Base-by-base conservation (phyloP, 2,329 filamentous ascomycete genomes). In the Rhynchosporium secalis region DNA sequence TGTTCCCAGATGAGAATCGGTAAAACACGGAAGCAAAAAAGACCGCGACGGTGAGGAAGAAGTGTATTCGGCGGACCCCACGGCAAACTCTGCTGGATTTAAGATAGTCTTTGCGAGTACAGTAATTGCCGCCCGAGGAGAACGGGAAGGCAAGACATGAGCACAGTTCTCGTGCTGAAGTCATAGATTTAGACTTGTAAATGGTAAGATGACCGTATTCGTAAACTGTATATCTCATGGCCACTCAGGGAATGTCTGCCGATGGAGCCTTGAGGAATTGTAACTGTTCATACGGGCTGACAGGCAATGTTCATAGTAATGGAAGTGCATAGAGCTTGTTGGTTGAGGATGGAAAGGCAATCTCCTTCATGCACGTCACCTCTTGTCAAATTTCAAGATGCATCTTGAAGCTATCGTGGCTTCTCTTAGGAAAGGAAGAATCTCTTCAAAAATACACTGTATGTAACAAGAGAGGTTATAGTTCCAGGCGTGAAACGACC, bases 321-420 rank as follows among this genome's bases (percentile, higher is more conserved):
- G 15, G 15, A 26, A n/a, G 12, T 43, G 20, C 15, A 33, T 2
- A 51, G 31, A 3, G 13, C 29, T 15, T 52, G n/a, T 9, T 26
- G 15, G 4, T 31, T 9, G 38, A 5, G 8, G 9, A 4, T n/a
- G n/a, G 12, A 31, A 31, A 6, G 10, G 26, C 20, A 36, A 51
- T 36, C 29, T 36, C 29, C 29, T 15, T 7, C 29, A 33, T 51
- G 48, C 48, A 51, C 48, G 29, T 31, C 13, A 51, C 48, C 36
- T n/a, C 48, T 13, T 36, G 12, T 36, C 48, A 51, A 33, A 33
- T n/a, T 52, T 20, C 20, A 20, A 20, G 20, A 20, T 20, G 20
- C 20, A n/a, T n/a, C 15, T 10, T 52, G 49, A 52, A 52, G n/a
- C 49, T 33, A 52, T 26, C 49, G 31, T 52, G 49, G 49, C 49